A percentile compares a stretch with the other conserved stretches of the same genome.
These are phyloP conservation scores for Ceratobasidium sp. DNA, from an alignment of 1,284 basidiomycete species.

Conservation along the genomic window DNA sequence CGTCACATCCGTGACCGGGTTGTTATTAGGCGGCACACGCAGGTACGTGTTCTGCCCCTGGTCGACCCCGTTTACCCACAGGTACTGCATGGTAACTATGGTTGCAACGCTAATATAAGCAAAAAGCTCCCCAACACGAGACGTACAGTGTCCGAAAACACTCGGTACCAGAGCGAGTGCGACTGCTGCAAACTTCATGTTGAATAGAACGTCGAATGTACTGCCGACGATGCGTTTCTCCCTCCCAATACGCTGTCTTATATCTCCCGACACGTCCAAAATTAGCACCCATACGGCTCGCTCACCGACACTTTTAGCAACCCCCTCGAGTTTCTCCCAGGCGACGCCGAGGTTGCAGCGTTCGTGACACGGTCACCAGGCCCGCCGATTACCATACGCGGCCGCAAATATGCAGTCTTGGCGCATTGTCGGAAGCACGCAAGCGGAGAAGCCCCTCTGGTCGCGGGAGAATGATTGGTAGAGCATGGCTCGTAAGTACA, in stretches of 20 bases:
- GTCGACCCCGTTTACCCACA: constrained; percentile 66
- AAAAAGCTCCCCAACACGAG: neutral
- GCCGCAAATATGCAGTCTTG: constrained; percentile 2
- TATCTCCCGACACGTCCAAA: constrained; percentile 30
- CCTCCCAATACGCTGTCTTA: constrained; percentile 19
- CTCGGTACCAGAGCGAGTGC: constrained; percentile 27
- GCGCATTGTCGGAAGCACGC: constrained; percentile 35
- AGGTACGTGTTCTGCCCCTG: constrained; percentile 63
- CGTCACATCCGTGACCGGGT: constrained; percentile 67
- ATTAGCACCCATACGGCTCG: constrained; percentile 32
- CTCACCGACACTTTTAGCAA: constrained; percentile 1
- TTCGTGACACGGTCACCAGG: constrained; percentile 34
- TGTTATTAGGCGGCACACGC: constrained; percentile 67
- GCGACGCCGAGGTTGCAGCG: constrained; percentile 37
- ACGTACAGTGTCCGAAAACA: constrained; percentile 41
- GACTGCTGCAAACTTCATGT: constrained; percentile 30
- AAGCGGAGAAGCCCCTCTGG: constrained; percentile 9
- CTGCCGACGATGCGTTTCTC: constrained; percentile 4
- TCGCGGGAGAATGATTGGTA: constrained; percentile 2
- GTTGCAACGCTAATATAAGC: neutral
- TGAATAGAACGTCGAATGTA: constrained; percentile 1
- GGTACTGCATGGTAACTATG: constrained; percentile 66
- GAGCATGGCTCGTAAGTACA: constrained; percentile 22
- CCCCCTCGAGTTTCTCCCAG: constrained; percentile 24
- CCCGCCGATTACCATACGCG: neutral